Conservation (phyloP, 176 grass and related monocot species). For the Alloteropsis semialata region DNA sequence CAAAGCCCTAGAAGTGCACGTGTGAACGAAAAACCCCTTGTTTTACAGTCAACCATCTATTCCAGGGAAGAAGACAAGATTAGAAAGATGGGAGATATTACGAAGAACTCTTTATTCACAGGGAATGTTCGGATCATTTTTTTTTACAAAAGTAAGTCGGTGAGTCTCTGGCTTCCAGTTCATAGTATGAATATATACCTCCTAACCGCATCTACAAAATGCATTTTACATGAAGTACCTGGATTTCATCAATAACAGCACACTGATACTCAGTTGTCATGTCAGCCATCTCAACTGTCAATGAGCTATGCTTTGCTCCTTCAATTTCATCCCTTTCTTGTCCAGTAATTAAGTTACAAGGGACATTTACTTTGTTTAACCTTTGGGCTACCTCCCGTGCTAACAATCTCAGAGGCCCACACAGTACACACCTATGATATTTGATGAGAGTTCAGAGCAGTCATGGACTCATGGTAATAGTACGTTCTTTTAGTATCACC, state of each 20-base stretch:
- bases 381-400: conserved; percentile 87
- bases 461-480: background rate
- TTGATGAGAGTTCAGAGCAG: conserved; percentile 10
- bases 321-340: conserved; percentile 91
- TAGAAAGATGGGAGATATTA: conserved; percentile 20
- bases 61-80: conserved; percentile 35
- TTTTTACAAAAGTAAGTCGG: background rate
- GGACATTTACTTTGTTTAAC: conserved; percentile 79
- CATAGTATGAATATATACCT: conserved; percentile 2
- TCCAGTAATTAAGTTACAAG: conserved; percentile 89
- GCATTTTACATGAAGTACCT: conserved; percentile 48
- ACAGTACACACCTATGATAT: conserved; percentile 82
- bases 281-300: conserved; percentile 96
- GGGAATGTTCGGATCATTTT: conserved; percentile 20
- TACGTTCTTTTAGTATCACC: conserved; percentile 21
- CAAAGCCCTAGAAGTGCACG: conserved; percentile 90
- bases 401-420: conserved; percentile 92
- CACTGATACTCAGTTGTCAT: conserved; percentile 75
- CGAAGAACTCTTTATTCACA: conserved; percentile 8
- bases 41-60: conserved; percentile 94
- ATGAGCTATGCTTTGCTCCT: conserved; percentile 79
- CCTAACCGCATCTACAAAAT: conserved; percentile 21
- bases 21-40: conserved; percentile 88
- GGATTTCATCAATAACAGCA: conserved; percentile 97
- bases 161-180: background rate